Evolutionary conservation across 495 filamentous ascomycete species (phyloP).

Genomic region (Penicillium ochrochloron): DNA sequence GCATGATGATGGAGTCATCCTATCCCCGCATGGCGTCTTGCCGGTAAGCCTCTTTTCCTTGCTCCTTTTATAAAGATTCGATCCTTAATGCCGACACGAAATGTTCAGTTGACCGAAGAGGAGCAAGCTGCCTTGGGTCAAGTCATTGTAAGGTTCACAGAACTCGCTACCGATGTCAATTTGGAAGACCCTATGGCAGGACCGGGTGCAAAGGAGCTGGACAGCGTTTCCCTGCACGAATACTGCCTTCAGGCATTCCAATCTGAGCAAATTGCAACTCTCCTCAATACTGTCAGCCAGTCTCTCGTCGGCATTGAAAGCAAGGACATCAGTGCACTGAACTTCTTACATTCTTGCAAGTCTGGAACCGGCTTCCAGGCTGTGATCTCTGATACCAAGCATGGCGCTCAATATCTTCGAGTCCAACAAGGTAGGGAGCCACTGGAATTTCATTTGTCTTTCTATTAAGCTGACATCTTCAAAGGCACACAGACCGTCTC

Average conservation of each 20-base stretch:
- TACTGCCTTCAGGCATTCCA: constrained; percentile 12
- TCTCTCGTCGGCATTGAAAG: constrained; percentile 45
- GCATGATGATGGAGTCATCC: neutral
- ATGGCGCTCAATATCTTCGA: constrained; percentile 50
- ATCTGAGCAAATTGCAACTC: constrained; percentile 8
- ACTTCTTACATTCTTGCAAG: constrained; percentile 50
- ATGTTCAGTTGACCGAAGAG: constrained; percentile 1
- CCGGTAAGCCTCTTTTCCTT: neutral
- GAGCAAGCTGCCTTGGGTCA: constrained; percentile 8
- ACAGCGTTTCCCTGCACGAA: constrained; percentile 2
- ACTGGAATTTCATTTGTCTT: neutral
- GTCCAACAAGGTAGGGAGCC: constrained; percentile 14
- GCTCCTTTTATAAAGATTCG: neutral
- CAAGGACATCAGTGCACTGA: constrained; percentile 44
- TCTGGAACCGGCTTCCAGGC: constrained; percentile 40
- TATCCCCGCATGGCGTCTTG: constrained; percentile 4
- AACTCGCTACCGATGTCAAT: neutral
- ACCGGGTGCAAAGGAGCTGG: constrained; percentile 5
- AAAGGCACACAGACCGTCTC: constrained; percentile 35
- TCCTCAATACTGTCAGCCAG: constrained; percentile 5
- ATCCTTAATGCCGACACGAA: neutral
- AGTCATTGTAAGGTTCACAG: neutral
- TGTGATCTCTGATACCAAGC: constrained; percentile 42
- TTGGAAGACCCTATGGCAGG: neutral
- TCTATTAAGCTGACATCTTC: neutral